A percentile compares a stretch with the other conserved stretches of the same genome.
Evolutionary conservation across 495 filamentous ascomycete species (phyloP).

Genomic region (Talaromyces proteolyticus): DNA sequence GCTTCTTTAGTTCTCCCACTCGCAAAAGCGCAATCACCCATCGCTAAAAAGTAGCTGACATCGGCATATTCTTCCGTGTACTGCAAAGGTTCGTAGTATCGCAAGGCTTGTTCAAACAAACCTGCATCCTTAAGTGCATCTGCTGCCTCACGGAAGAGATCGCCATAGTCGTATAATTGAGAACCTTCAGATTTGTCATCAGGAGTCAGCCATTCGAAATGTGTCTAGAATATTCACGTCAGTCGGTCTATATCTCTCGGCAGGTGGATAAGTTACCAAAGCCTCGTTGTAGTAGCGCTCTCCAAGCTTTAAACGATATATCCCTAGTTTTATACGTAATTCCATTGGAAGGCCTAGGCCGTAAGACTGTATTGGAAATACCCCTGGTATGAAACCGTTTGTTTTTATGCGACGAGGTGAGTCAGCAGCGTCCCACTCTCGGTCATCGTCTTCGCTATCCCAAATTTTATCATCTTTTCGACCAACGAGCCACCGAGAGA

Average conservation of each 20-base stretch:
- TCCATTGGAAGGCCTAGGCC: conserved; percentile 75
- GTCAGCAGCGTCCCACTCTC: conserved; percentile 83
- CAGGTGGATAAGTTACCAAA: conserved; percentile 40
- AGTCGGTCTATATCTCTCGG: conserved; percentile 1
- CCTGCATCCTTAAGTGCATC: conserved; percentile 55
- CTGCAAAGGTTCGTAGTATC: conserved; percentile 67
- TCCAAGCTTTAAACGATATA: conserved; percentile 68
- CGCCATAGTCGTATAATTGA: conserved; percentile 56
- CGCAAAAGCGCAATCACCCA: conserved; percentile 66
- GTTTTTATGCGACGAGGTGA: conserved; percentile 56
- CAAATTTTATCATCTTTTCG: conserved; percentile 70
- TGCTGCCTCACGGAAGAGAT: conserved; percentile 71
- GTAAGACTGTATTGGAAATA: conserved; percentile 56
- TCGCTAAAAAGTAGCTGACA: conserved; percentile 56
- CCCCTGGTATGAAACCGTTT: conserved; percentile 46
- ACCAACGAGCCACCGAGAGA: conserved; percentile 78
- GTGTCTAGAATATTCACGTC: conserved; percentile 30
- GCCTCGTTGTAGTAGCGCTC: conserved; percentile 63
- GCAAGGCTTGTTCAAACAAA: conserved; percentile 56
- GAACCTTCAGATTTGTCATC: conserved; percentile 40
- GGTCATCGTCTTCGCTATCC: conserved; percentile 74
- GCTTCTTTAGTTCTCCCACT: conserved; percentile 59
- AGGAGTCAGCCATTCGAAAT: conserved; percentile 62
- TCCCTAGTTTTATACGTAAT: conserved; percentile 76
- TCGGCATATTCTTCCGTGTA: conserved; percentile 52